phyloP scores from a whole-genome alignment of 176 grass and related monocot species.

The Triticum urartu region DNA sequence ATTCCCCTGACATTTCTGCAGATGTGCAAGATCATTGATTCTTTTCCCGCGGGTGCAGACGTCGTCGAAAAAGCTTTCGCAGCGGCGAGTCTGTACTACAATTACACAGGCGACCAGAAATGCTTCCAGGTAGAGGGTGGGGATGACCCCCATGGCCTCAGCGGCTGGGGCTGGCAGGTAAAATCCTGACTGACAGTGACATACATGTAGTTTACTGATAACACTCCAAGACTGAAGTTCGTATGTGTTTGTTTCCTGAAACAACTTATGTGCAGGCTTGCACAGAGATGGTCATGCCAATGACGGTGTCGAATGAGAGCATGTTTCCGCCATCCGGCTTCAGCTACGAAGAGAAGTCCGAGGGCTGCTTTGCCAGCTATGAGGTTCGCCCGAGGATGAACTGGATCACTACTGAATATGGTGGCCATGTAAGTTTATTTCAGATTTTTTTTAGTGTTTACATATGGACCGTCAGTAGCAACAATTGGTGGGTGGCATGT shows the following conservation, averaged over 20 bases:
- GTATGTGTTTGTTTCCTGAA: neutral
- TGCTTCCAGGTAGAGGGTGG: slow-evolving; percentile 65
- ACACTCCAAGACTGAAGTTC: neutral
- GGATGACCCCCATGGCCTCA: slow-evolving; percentile 82
- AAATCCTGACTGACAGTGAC: neutral
- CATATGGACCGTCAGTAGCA: neutral
- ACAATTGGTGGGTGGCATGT: neutral
- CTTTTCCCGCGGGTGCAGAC: slow-evolving; percentile 42
- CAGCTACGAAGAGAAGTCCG: slow-evolving; percentile 50
- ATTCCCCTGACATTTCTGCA: slow-evolving; percentile 28
- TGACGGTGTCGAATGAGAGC: slow-evolving; percentile 65
- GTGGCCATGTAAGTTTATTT: slow-evolving; percentile 64
- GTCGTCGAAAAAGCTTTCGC: slow-evolving; percentile 60
- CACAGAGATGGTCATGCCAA: slow-evolving; percentile 97
- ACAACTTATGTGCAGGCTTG: slow-evolving; percentile 53
- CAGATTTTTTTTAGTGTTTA: neutral
- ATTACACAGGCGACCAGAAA: slow-evolving; percentile 64
- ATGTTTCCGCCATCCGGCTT: slow-evolving; percentile 74
- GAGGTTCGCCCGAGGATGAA: slow-evolving; percentile 66
- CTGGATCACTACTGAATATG: slow-evolving; percentile 97
- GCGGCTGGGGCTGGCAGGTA: slow-evolving; percentile 94
- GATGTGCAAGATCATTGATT: slow-evolving; percentile 88
- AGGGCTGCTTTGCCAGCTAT: slow-evolving; percentile 35
- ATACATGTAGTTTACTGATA: neutral
- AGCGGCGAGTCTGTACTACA: slow-evolving; percentile 84